Percentiles rank a stretch among this genome's conserved stretches.
phyloP scores from a whole-genome alignment of 371 early-diverging fungal genomes.

The Quaeritorhiza haematococci region DNA sequence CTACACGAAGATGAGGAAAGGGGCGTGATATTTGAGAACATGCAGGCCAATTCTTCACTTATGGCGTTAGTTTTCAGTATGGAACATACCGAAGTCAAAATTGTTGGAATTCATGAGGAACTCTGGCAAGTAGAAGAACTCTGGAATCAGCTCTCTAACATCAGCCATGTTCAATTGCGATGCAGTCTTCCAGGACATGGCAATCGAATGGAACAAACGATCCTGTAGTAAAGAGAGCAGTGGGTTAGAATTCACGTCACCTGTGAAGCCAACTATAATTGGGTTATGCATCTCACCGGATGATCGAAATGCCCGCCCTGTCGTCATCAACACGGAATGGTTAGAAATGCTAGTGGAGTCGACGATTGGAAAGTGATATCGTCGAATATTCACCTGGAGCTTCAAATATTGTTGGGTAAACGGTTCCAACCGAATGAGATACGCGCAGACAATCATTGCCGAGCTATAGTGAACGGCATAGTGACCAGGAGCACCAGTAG shows the following conservation, averaged over 20 bases:
- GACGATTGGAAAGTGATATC: too few species aligned
- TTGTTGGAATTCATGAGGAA: slow-evolving; percentile 23
- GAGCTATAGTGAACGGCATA: slow-evolving; percentile 37
- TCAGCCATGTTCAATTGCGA: slow-evolving; percentile 25
- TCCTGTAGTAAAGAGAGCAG: slow-evolving; percentile 7
- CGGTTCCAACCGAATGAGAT: slow-evolving; percentile 29
- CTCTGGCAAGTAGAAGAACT: slow-evolving; percentile 35
- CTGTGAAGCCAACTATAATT: neutral
- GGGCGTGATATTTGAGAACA: too few species aligned
- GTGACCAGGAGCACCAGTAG: slow-evolving; percentile 21
- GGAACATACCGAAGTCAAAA: slow-evolving; percentile 34
- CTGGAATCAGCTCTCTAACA: slow-evolving; percentile 35
- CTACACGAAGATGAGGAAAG: slow-evolving; percentile 8
- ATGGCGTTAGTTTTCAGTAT: too few species aligned
- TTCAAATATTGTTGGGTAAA: slow-evolving; percentile 52
- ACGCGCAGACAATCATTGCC: slow-evolving; percentile 32
- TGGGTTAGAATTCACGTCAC: neutral
- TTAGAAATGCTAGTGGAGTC: neutral
- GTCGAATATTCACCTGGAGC: slow-evolving; percentile 41
- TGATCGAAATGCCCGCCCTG: slow-evolving; percentile 35
- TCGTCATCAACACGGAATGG: neutral
- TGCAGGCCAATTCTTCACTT: neutral
- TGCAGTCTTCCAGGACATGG: slow-evolving; percentile 25
- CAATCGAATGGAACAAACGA: slow-evolving; percentile 31
- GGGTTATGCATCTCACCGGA: too few species aligned